phyloP scores from a whole-genome alignment of 2,329 filamentous ascomycete genomes.

The Diaporthe batatas region DNA sequence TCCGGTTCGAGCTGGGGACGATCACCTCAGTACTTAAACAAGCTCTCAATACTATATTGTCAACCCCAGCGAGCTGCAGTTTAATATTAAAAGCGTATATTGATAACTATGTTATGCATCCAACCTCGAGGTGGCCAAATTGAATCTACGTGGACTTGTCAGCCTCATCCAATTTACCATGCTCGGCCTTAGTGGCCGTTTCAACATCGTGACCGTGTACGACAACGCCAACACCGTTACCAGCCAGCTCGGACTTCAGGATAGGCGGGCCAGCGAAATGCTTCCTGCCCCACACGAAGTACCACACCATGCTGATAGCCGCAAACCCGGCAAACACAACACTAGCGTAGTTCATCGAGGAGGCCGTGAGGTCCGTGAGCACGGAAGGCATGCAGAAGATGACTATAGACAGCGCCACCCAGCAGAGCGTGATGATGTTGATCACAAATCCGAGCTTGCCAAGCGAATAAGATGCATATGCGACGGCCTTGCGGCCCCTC shows the following conservation, averaged over 20 bases:
- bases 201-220: conserved; percentile 27
- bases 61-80: not conserved
- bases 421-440: conserved; percentile 76
- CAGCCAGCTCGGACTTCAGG: conserved; percentile 45
- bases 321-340: conserved; percentile 76
- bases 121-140: no score
- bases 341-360: conserved; percentile 75
- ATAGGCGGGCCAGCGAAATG: conserved; percentile 72
- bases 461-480: conserved; percentile 75
- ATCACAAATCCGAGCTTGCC: conserved; percentile 77
- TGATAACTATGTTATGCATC: not conserved
- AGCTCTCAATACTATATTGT: not conserved
- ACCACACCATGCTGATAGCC: conserved; percentile 71
- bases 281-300: conserved; percentile 72
- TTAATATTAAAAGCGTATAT: not conserved
- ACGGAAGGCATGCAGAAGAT: conserved; percentile 82
- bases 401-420: conserved; percentile 78
- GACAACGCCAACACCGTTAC: conserved; percentile 1
- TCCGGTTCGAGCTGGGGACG: not conserved
- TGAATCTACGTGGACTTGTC: not conserved
- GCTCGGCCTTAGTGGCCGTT: not conserved
- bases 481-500: conserved; percentile 75
- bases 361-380: conserved; percentile 65
- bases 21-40: no score
- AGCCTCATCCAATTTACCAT: not conserved